A percentile compares a stretch with the other conserved stretches of the same genome.
phyloP scores from a whole-genome alignment of 208 protist genomes.

The Trypanosoma avium region DNA sequence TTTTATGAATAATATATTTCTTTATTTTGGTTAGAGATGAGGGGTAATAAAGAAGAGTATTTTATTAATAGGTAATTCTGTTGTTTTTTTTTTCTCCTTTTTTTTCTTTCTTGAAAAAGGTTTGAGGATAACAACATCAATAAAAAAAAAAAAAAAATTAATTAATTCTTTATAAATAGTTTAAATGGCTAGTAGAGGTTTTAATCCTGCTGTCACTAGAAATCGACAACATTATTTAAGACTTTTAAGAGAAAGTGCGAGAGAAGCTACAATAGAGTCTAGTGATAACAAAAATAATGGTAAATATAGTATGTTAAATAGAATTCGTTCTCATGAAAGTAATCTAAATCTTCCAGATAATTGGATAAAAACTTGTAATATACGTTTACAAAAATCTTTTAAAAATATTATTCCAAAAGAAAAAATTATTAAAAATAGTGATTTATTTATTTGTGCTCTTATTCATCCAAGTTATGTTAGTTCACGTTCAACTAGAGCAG shows the following conservation, averaged over 20 bases:
- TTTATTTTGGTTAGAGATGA: too few species aligned
- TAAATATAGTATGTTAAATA: neutral
- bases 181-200: conserved; percentile 1
- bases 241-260: conserved; percentile 24
- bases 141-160: neutral
- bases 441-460: conserved; percentile 72
- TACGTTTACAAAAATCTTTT: conserved; percentile 32
- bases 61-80: neutral
- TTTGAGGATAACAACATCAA: too few species aligned
- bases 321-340: conserved; percentile 14
- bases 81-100: neutral
- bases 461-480: conserved; percentile 74
- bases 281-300: neutral
- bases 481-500: conserved; percentile 6
- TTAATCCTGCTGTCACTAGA: conserved; percentile 13
- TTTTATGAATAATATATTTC: neutral
- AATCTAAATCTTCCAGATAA: conserved; percentile 20
- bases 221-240: conserved; percentile 32
- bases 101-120: too few species aligned
- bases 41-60: neutral
- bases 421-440: conserved; percentile 27
- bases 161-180: neutral
- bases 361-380: conserved; percentile 20
- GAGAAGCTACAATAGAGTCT: conserved; percentile 1
- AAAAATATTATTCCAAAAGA: conserved; percentile 42